Percentiles rank a stretch among this genome's conserved stretches.
Evolutionary conservation across 352 stramenopile genomes (phyloP).

Genomic region (Sclerospora graminicola): DNA sequence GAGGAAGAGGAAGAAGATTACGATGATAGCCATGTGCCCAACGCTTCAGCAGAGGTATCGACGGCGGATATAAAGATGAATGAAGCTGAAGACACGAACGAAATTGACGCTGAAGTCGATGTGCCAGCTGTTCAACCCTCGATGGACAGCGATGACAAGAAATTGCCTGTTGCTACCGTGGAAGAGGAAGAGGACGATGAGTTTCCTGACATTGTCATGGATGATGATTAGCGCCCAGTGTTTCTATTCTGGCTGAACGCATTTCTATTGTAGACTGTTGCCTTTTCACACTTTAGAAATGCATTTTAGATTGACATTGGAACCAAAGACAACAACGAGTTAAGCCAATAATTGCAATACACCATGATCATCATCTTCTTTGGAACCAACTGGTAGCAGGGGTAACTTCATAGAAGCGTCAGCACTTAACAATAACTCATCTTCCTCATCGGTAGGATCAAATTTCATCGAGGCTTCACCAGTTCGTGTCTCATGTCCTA

Average conservation of each 20-base stretch:
- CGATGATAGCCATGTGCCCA: conserved; percentile 23
- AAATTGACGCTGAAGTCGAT: neutral
- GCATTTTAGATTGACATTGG: too few relatives aligned
- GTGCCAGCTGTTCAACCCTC: neutral
- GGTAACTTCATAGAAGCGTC: conserved; percentile 61
- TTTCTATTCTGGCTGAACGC: too few relatives aligned
- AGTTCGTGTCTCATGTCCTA: conserved; percentile 8
- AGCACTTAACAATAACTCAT: conserved; percentile 43
- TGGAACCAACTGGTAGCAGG: conserved; percentile 30
- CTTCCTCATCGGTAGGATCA: conserved; percentile 29
- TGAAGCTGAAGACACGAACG: conserved; percentile 16
- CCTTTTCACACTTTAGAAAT: too few relatives aligned
- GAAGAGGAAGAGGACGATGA: conserved; percentile 45
- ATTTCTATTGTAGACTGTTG: too few relatives aligned
- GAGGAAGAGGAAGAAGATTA: conserved; percentile 28
- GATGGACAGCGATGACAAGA: neutral
- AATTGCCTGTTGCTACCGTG: conserved; percentile 8
- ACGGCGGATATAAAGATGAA: conserved; percentile 14
- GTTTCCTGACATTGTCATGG: conserved; percentile 76
- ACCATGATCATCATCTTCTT: conserved; percentile 27
- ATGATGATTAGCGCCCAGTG: conserved; percentile 56
- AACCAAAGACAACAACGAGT: conserved; percentile 2
- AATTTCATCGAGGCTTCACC: conserved; percentile 11
- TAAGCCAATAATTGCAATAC: conserved; percentile 30
- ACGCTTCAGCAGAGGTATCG: neutral